Percentiles rank a stretch among this genome's conserved stretches.
Evolutionary conservation across 2,329 filamentous ascomycete species (phyloP).

Genomic region (Alternaria postmessia): DNA sequence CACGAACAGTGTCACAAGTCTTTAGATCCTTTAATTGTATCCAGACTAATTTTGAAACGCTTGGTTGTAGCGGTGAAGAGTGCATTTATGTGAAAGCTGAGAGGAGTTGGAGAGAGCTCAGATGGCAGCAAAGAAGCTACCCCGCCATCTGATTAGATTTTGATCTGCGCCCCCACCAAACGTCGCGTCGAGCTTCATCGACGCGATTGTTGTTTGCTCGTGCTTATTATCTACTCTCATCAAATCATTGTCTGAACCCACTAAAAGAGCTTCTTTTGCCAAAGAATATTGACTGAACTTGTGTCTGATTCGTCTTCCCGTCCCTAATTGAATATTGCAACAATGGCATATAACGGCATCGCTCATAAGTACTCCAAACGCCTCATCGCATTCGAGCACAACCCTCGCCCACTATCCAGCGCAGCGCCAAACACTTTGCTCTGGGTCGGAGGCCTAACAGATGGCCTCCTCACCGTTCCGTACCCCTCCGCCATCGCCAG

Average conservation of each 20-base stretch:
- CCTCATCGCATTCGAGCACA: conserved; percentile 58
- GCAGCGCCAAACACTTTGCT: conserved; percentile 65
- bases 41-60: too few species aligned
- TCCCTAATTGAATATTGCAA: background rate
- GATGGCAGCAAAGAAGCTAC: background rate
- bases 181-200: conserved; percentile 1
- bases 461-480: conserved; percentile 71
- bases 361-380: conserved; percentile 54
- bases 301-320: background rate
- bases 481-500: conserved; percentile 63
- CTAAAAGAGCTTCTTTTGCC: background rate
- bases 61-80: too few species aligned
- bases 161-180: conserved; percentile 5
- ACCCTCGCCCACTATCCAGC: conserved; percentile 35
- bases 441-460: conserved; percentile 74
- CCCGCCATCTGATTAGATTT: conserved; percentile 20
- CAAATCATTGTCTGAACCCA: background rate
- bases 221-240: background rate
- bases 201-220: background rate
- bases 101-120: background rate
- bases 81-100: background rate
- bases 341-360: conserved; percentile 48
- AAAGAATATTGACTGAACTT: background rate
- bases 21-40: too few species aligned
- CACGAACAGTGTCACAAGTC: too few species aligned